Evolutionary conservation across 2,329 filamentous ascomycete species (phyloP).

Genomic region (Chrysoporthe austroafricana): DNA sequence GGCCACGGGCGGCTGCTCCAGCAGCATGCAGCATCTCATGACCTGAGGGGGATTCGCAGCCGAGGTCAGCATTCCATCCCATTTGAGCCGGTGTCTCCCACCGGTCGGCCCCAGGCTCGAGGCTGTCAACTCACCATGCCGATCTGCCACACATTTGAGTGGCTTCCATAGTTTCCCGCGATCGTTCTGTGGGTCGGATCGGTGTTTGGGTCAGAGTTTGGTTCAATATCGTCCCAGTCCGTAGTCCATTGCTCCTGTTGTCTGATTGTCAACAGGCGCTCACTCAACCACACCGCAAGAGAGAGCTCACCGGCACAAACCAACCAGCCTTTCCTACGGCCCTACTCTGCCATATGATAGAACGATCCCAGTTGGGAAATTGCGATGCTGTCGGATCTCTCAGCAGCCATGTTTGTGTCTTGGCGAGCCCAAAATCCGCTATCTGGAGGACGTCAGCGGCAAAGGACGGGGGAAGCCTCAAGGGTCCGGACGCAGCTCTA

Average conservation of each 20-base stretch:
- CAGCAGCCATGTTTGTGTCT: background rate
- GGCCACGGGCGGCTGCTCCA: background rate
- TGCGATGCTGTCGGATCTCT: background rate
- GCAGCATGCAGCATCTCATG: slow-evolving; percentile 17
- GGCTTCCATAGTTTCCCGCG: slow-evolving; percentile 4
- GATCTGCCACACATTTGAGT: slow-evolving; percentile 18
- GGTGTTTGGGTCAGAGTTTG: background rate
- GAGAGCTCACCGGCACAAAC: background rate
- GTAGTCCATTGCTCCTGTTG: slow-evolving; percentile 12
- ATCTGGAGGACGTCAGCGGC: background rate
- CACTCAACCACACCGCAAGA: background rate
- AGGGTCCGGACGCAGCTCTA: no score
- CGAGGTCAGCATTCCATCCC: background rate
- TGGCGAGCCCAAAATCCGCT: background rate
- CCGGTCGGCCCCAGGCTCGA: background rate
- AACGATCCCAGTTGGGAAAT: background rate
- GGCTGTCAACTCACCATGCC: slow-evolving; percentile 11
- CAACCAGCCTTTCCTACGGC: background rate
- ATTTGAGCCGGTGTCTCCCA: no score
- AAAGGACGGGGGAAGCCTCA: background rate
- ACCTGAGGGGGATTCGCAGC: background rate
- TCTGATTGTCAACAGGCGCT: no score
- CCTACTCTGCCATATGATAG: background rate
- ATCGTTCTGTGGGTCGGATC: no score
- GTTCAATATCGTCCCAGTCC: slow-evolving; percentile 8